These are phyloP conservation scores for Aureoboletus auriporus DNA, from an alignment of 768 basidiomycete species.

Conservation along the genomic window DNA sequence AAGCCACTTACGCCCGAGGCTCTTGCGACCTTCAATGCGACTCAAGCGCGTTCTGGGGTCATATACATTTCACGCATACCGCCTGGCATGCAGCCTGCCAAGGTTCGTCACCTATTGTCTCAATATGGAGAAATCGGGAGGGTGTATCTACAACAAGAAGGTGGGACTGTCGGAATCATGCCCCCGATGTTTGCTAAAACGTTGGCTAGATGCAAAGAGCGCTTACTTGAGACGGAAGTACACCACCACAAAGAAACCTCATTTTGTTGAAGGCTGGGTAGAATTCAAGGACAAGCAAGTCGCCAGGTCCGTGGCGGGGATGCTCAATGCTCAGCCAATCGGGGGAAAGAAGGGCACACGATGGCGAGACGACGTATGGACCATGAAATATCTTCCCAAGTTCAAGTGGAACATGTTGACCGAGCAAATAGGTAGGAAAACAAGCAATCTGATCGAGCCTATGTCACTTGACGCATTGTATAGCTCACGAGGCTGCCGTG, in stretches of 20 bases:
- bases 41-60: slow-evolving; percentile 76
- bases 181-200: background rate
- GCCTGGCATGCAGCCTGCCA: slow-evolving; percentile 95
- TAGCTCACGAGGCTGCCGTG: slow-evolving; percentile 90
- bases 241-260: slow-evolving; percentile 78
- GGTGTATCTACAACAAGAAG: slow-evolving; percentile 92
- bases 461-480: slow-evolving; percentile 8
- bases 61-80: slow-evolving; percentile 95
- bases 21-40: slow-evolving; percentile 67
- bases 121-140: slow-evolving; percentile 86
- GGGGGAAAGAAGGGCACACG: slow-evolving; percentile 88
- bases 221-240: slow-evolving; percentile 80
- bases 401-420: slow-evolving; percentile 99
- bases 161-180: slow-evolving; percentile 36
- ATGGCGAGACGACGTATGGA: slow-evolving; percentile 98
- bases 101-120: slow-evolving; percentile 91
- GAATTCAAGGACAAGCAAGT: slow-evolving; percentile 95
- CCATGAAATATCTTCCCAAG: slow-evolving; percentile 96
- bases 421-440: slow-evolving; percentile 90
- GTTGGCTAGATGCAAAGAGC: slow-evolving; percentile 67
- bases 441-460: background rate
- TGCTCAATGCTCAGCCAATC: slow-evolving; percentile 95
- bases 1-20: slow-evolving; percentile 75
- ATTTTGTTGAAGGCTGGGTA: slow-evolving; percentile 97
- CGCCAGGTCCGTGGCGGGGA: slow-evolving; percentile 84